Evolutionary conservation across 192 early-diverging fungal species (phyloP), one percentile per base, ranked within the genome.

Genomic region (Rhizoclosmatium globosum): DNA sequence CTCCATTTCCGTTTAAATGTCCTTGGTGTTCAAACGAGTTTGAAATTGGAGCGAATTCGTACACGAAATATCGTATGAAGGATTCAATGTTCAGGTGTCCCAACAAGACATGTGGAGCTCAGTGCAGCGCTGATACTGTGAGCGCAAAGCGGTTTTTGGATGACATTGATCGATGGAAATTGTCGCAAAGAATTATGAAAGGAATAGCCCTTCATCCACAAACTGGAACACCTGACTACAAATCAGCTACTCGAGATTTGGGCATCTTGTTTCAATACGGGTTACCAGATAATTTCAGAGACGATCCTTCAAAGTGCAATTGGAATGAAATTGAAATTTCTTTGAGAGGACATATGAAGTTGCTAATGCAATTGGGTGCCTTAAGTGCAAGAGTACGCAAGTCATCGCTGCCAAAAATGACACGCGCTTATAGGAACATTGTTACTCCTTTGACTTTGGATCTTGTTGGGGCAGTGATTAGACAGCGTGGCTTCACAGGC

Each of bases 401-500:
- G n/a, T 64, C 45, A 4, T 77, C 82, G 17, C 21, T 85, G 9
- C 57, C 46, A 1, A 62, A 68, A 13, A 58, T 86, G 21, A 13
- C 80, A 11, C 21, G 78, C 0, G 64, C 78, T 9, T 91, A 90
- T 81, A 73, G 64, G 46, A 82, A 87, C 56, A 82, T 80, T 53
- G 65, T 77, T 4, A 53, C 68, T n/a, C 79, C 81, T 4, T 80
- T 88, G 23, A 83, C 82, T 23, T 69, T 89, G 46, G 87, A 89
- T 69, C 65, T 91, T 4, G 79, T 89, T 3, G 66, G 76, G 65
- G 90, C 88, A 23, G 86, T 88, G 17, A 44, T 76, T 62, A 76
- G 88, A 13, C 90, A 91, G 79, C 79, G 85, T 6, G 68, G 82
- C 53, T 91, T 91, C 50, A 88, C 85, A 4, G 17, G 65, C 15